Base-by-base conservation (phyloP, 768 basidiomycete species). In the Porphyrellus cyaneotinctus region DNA sequence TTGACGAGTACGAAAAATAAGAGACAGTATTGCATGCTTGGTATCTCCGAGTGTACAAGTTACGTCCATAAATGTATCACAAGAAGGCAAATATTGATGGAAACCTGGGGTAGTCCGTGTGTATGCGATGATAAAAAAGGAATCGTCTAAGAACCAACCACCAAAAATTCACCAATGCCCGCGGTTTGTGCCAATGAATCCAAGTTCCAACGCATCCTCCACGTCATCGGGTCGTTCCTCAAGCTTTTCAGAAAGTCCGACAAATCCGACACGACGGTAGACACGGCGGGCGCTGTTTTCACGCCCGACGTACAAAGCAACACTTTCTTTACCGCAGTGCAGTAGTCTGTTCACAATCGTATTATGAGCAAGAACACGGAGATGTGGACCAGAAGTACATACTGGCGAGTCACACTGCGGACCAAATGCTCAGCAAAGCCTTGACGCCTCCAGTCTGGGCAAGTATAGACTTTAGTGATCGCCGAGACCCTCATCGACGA, bases 381-480 rank as follows among this genome's bases (percentile, higher is more conserved):
- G 23, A 53, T 32, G 51, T 36, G 28, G 23, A 50, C 6, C 18
- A 28, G 22, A 18, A 22, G 30, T 15, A 63, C 78, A 56, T 44
- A 79, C 78, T 64, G 68, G 15, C 60, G 63, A 43, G 76, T 77
- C 23, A 81, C 78, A 52, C 66, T 64, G 23, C 75, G 70, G 15
- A 83, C 82, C 33, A 83, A 64, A 41, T 71, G 70, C 62, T 79
- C 78, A 15, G 81, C 82, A 60, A 75, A 77, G 7, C 82, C 77
- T 31, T 62, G 64, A 13, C 75, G 67, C 51, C 80, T 65, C 71
- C 72, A 79, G 23, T 60, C 58, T 0, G 73, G 70, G 30, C 74
- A 72, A 18, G 81, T 83, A 61, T 77, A 80, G 2, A 82, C 81
- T 63, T 83, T 83, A 9, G 81, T 80, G 57, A 83, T 80, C 3